Percentiles rank a stretch among this genome's conserved stretches.
Conservation (phyloP, 2,329 filamentous ascomycete species). For the Calonectria montana region DNA sequence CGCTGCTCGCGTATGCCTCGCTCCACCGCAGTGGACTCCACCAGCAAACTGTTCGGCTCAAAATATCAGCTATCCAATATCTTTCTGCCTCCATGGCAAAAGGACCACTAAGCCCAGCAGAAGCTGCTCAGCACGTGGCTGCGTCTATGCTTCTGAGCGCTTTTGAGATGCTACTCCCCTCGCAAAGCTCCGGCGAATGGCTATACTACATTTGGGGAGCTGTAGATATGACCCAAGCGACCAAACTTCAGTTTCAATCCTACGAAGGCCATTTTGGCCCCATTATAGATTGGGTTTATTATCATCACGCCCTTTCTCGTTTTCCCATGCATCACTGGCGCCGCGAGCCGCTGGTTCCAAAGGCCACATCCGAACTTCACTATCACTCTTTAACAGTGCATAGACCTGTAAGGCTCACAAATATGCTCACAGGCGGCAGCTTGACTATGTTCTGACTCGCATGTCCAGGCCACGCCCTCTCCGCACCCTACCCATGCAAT, state of each 20-base stretch:
- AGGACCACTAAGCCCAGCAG: neutral
- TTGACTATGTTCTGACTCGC: neutral
- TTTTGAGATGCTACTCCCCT: conserved; percentile 30
- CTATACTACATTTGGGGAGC: conserved; percentile 30
- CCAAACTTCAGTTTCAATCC: neutral
- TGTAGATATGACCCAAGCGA: conserved; percentile 24
- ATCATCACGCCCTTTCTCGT: conserved; percentile 30
- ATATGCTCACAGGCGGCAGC: neutral
- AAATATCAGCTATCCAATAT: conserved; percentile 25
- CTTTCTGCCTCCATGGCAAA: conserved; percentile 17
- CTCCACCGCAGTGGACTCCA: conserved; percentile 22
- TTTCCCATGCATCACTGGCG: conserved; percentile 33
- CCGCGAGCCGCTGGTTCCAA: neutral
- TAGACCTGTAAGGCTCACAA: neutral
- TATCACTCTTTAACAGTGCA: neutral
- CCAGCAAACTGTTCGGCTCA: conserved; percentile 19
- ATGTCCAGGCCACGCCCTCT: neutral
- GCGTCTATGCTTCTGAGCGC: conserved; percentile 34
- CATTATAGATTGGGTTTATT: conserved; percentile 37
- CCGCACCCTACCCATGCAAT: conserved; percentile 19
- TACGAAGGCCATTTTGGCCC: neutral
- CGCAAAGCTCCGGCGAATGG: conserved; percentile 33
- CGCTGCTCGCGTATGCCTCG: conserved; percentile 32
- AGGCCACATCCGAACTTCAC: neutral
- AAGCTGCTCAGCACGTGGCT: conserved; percentile 33